A percentile compares a stretch with the other conserved stretches of the same genome.
phyloP scores from a whole-genome alignment of 2,329 filamentous ascomycete genomes.

The Ascochyta clinopodiicola region DNA sequence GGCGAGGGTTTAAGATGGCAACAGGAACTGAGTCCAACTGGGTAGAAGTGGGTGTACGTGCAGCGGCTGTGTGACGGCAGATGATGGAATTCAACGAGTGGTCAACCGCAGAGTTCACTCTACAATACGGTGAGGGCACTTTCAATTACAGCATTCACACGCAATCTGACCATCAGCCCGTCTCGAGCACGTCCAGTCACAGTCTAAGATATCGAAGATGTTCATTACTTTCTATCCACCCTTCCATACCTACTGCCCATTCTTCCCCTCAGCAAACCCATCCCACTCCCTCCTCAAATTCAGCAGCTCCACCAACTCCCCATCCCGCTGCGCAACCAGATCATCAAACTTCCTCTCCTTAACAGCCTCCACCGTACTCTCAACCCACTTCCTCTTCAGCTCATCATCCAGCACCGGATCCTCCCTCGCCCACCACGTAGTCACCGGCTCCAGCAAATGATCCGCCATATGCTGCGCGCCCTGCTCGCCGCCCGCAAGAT shows the following conservation, averaged over 20 bases:
- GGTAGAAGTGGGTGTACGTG: no score
- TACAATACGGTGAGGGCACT: no score
- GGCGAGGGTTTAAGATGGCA: background rate
- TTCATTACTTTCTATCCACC: background rate
- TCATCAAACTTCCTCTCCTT: conserved; percentile 17
- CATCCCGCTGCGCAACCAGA: conserved; percentile 20
- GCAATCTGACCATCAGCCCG: no score
- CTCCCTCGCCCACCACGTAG: conserved; percentile 24
- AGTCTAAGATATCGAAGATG: background rate
- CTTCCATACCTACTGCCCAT: conserved; percentile 52
- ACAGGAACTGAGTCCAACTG: no score
- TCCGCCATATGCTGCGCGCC: conserved; percentile 26
- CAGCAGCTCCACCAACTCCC: conserved; percentile 23
- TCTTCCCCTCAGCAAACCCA: conserved; percentile 23
- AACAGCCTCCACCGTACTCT: conserved; percentile 19
- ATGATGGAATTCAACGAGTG: no score
- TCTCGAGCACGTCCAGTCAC: no score
- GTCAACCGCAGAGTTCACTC: no score
- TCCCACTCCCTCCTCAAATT: conserved; percentile 23
- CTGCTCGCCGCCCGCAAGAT: conserved; percentile 24
- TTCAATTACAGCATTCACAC: no score
- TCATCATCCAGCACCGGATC: conserved; percentile 22
- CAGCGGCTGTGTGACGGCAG: no score
- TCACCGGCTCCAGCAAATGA: conserved; percentile 23
- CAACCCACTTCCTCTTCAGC: conserved; percentile 27